Base-by-base conservation (phyloP, 2,329 filamentous ascomycete species). In the Colletotrichum falcatum region DNA sequence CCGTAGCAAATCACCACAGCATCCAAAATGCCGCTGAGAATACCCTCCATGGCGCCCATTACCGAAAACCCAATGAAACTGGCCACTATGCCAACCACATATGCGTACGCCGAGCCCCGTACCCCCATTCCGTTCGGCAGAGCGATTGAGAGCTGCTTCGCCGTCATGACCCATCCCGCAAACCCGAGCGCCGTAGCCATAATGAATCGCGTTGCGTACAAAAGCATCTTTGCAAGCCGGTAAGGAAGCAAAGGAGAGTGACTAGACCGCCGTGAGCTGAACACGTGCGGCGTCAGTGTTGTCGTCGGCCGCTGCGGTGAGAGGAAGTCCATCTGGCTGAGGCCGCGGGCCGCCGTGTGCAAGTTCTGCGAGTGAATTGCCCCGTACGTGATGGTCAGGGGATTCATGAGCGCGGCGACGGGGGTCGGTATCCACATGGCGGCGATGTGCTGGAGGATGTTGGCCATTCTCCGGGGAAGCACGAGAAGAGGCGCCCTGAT, bases 41-140 rank as follows among this genome's bases (percentile, higher is more conserved):
- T 92, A 18, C 94, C 93, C 78, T 97, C 95, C 88, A 97, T 95
- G 2, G 94, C 92, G 33, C 94, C 94, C 61, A 99, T 85, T 1
- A 98, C 91, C 6, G 94, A 94, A 91, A 96, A 99, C 9, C 96
- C 96, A 75, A 99, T 98, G 65, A 95, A 94, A 71, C 93, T 94
- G 20, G 96, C 96, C 74, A 98, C 92, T 73, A 99, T 81, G 12
- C 95, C 96, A 28, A 99, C 94, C 1, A 98, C 89, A 77, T 98
- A 99, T 2, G 95, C 96, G 79, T 99, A 99, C 30, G 96, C 86
- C 76, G 94, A 97, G 11, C 96, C 96, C 55, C 89, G 89, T 61
- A 91, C 78, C 0, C 88, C 87, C 61, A 80, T 74, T 1, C 86
- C 86, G 48, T 84, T 87, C 66, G 80, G 90, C 70, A 83, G 82